Evolutionary conservation across 441 rosid genomes (phyloP).

Genomic region (Adansonia madagascariensis): DNA sequence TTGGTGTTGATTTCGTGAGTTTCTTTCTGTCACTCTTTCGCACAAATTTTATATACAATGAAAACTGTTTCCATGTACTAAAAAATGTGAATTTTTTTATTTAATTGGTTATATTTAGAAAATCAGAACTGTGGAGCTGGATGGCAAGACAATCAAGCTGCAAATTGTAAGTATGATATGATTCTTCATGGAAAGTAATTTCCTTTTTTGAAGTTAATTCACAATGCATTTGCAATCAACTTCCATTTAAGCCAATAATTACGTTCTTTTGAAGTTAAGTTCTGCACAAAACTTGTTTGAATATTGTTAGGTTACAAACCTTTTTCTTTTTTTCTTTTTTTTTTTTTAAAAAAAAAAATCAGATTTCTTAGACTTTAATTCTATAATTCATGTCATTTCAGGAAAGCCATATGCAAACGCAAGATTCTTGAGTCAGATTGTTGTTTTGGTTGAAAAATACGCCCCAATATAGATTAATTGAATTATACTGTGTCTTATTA

Average conservation of each 20-base stretch:
- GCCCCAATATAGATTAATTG: neutral
- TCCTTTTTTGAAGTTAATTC: neutral
- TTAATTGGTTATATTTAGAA: conserved; percentile 45
- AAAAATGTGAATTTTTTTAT: neutral
- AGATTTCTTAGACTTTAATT: neutral
- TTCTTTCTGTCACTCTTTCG: neutral
- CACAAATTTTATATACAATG: neutral
- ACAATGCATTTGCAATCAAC: neutral
- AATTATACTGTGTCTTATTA: neutral
- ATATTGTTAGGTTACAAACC: neutral
- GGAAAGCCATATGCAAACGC: neutral
- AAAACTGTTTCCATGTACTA: conserved; percentile 2
- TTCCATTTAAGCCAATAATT: neutral
- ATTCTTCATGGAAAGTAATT: neutral
- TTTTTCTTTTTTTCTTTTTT: neutral
- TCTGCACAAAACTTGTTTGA: neutral
- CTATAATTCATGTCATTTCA: neutral
- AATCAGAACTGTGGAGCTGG: conserved; percentile 84
- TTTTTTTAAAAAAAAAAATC: neutral
- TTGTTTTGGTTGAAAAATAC: neutral
- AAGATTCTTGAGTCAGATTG: neutral
- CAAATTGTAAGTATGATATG: conserved; percentile 64
- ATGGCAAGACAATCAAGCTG: conserved; percentile 88
- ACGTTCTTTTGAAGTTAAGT: neutral
- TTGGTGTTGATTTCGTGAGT: conserved; percentile 85